Conservation (phyloP, 108 stramenopile genomes). For the Fistulifera solaris region DNA sequence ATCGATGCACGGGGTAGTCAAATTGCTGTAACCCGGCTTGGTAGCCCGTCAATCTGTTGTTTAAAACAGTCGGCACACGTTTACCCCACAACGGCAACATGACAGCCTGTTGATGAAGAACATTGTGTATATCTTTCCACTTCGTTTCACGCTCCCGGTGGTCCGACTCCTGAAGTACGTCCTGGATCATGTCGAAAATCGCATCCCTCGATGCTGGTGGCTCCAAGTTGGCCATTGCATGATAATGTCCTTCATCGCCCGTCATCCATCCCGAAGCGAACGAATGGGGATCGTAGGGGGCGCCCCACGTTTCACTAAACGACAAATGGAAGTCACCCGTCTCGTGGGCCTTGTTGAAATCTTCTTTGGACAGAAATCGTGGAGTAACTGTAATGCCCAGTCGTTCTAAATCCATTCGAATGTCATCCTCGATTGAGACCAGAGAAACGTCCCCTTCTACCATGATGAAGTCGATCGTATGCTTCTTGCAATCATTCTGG, state of each 20-base stretch:
- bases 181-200: slow-evolving; percentile 22
- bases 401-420: slow-evolving; percentile 22
- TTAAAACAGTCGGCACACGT: slow-evolving; percentile 36
- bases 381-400: slow-evolving; percentile 23
- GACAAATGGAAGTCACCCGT: slow-evolving; percentile 41
- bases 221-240: slow-evolving; percentile 18
- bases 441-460: slow-evolving; percentile 34
- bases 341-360: slow-evolving; percentile 26
- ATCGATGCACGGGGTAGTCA: slow-evolving; percentile 45
- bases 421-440: slow-evolving; percentile 26
- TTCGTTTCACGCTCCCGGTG: slow-evolving; percentile 5
- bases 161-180: slow-evolving; percentile 18
- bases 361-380: slow-evolving; percentile 21
- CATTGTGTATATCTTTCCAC: slow-evolving; percentile 31
- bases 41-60: slow-evolving; percentile 36
- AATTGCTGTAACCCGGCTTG: slow-evolving; percentile 41
- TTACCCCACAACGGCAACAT: slow-evolving; percentile 42
- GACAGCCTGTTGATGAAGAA: slow-evolving; percentile 32
- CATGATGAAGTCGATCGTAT: neutral
- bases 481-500: neutral
- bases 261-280: slow-evolving; percentile 30
- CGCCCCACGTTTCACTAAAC: slow-evolving; percentile 45
- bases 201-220: slow-evolving; percentile 18
- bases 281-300: slow-evolving; percentile 46
- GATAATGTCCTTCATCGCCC: slow-evolving; percentile 24